Percentiles rank a stretch among this genome's conserved stretches.
phyloP scores from a whole-genome alignment of 1,284 basidiomycete species.

The Exobasidium rhododendri region DNA sequence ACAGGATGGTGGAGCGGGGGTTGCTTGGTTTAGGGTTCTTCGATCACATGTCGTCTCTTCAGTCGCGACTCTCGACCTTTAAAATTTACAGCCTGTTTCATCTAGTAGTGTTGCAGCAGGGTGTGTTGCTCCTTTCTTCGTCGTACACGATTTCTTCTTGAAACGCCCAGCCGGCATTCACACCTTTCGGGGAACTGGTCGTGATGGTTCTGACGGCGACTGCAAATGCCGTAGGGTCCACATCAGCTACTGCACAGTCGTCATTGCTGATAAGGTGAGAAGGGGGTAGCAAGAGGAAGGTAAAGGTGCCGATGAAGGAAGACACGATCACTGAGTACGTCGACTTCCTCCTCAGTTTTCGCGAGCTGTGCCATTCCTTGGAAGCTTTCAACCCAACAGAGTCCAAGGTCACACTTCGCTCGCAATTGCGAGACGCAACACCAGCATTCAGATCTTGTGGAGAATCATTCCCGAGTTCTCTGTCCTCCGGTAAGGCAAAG shows the following conservation, averaged over 20 bases:
- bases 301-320: too few species aligned
- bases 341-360: constrained; percentile 34
- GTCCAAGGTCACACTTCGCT: constrained; percentile 22
- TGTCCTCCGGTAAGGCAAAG: constrained; percentile 4
- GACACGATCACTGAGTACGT: too few species aligned
- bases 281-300: not conserved
- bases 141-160: too few species aligned
- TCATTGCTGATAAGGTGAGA: not conserved
- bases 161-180: not conserved
- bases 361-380: constrained; percentile 46
- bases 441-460: constrained; percentile 5
- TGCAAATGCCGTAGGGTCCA: not conserved
- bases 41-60: not conserved
- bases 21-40: not conserved
- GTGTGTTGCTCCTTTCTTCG: not conserved
- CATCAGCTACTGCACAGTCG: not conserved
- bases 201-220: not conserved
- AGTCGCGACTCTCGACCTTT: not conserved
- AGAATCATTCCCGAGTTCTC: not conserved
- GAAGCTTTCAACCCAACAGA: constrained; percentile 33
- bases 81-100: too few species aligned
- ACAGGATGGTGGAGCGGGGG: not conserved
- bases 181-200: not conserved
- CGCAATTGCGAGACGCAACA: constrained; percentile 19
- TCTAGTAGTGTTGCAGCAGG: too few species aligned